Evolutionary conservation across 2,329 filamentous ascomycete species (phyloP), one percentile per base, ranked within the genome.

Genomic region (Colletotrichum sp.): DNA sequence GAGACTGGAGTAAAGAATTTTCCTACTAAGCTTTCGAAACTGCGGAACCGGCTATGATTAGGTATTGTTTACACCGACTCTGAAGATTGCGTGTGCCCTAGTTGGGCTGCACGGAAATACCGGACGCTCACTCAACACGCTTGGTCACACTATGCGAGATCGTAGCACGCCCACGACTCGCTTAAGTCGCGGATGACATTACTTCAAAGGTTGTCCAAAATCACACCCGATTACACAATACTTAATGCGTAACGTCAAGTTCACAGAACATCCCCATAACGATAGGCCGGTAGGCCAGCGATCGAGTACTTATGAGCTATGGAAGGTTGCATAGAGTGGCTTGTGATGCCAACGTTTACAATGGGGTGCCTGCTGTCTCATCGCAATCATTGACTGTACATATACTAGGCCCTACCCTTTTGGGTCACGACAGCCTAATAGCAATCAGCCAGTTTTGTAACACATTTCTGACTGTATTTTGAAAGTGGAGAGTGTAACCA

Each of bases 281-380:
- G 6, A 52, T 52, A 13, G n/a, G 44, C n/a, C 4, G n/a, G 44
- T 52, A 21, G 6, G 10, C 4, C n/a, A 52, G n/a, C n/a, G 6
- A 52, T 52, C n/a, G 0, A 13, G 6, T 5, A 21, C 0, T 18
- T 2, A 1, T 52, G 44, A 13, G 44, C 44, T 21, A 52, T n/a
- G n/a, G 44, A 52, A 52, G n/a, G n/a, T 52, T 12, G 21, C n/a
- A 21, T 21, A 7, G 3, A 21, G 6, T 52, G 44, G 10, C n/a
- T 13, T 21, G n/a, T 52, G 6, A 4, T 21, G 2, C n/a, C n/a
- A 21, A 52, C 2, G 5, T 13, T 7, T 8, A n/a, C 3, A 13
- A 8, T 52, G 44, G 3, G 10, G n/a, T 13, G 3, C n/a, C 6
- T 12, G 7, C 0, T 21, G 2, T 52, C n/a, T 6, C 6, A 21